These are phyloP conservation scores for Phytophthora lateralis DNA, from an alignment of 352 stramenopile species.

Conservation along the genomic window DNA sequence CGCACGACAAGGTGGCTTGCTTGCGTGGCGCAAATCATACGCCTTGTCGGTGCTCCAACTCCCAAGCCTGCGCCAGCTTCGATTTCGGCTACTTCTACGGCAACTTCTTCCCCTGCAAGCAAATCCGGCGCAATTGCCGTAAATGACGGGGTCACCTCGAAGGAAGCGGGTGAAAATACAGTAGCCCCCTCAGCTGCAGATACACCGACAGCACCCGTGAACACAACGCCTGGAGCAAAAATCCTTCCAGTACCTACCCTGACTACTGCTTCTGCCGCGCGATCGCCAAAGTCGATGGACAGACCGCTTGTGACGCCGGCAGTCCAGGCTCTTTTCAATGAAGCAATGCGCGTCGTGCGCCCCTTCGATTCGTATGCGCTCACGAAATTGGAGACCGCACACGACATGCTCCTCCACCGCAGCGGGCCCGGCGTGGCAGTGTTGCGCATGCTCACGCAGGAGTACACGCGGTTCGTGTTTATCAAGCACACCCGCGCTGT, in stretches of 20 bases:
- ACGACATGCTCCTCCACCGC: constrained; percentile 58
- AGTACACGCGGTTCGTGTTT: constrained; percentile 88
- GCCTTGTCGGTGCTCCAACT: constrained; percentile 38
- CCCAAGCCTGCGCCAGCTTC: constrained; percentile 6
- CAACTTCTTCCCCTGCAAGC: background rate
- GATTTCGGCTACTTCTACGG: background rate
- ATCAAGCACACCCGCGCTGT: constrained; percentile 80
- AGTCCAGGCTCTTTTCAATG: constrained; percentile 62
- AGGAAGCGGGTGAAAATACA: constrained; percentile 7
- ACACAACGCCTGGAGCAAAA: constrained; percentile 12
- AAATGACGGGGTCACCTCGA: constrained; percentile 1
- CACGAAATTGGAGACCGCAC: constrained; percentile 62
- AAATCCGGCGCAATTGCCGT: background rate
- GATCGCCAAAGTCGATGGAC: constrained; percentile 10
- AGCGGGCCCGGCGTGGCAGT: constrained; percentile 69
- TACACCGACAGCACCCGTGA: background rate
- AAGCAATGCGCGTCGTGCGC: constrained; percentile 65
- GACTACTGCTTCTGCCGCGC: background rate
- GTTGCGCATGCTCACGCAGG: constrained; percentile 71
- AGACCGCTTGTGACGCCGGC: constrained; percentile 33
- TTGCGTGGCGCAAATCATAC: constrained; percentile 73
- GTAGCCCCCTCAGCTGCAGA: background rate
- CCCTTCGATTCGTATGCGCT: constrained; percentile 78
- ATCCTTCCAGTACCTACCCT: background rate
- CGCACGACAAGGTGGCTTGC: constrained; percentile 75